Evolutionary conservation across 75 land plant species (phyloP).

Genomic region (Selaginella tamariscina): DNA sequence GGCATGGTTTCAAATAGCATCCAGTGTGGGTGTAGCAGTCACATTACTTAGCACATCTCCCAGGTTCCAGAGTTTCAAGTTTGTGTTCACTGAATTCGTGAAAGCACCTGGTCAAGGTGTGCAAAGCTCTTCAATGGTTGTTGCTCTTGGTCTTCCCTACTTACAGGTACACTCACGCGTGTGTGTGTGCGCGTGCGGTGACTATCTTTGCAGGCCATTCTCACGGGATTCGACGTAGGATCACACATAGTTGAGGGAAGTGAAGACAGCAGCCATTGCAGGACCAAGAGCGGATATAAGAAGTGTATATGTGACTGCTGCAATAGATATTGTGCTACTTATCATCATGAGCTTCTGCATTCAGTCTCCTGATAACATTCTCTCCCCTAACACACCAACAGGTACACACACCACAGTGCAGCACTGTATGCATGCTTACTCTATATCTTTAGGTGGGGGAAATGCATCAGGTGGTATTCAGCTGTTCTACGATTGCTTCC

Average conservation of each 20-base stretch:
- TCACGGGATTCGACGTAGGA: slow-evolving; percentile 15
- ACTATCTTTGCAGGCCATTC: slow-evolving; percentile 9
- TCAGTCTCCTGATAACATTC: slow-evolving; percentile 1
- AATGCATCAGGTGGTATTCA: slow-evolving; percentile 14
- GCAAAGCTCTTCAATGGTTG: slow-evolving; percentile 4
- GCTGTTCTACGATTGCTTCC: slow-evolving; percentile 12
- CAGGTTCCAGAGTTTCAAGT: slow-evolving; percentile 1
- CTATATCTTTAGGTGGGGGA: slow-evolving; percentile 7
- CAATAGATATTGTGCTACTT: slow-evolving; percentile 3
- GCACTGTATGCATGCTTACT: neutral
- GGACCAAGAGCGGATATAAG: slow-evolving; percentile 11
- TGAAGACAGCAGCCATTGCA: slow-evolving; percentile 10
- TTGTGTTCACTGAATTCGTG: slow-evolving; percentile 14
- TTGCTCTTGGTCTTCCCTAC: slow-evolving; percentile 10
- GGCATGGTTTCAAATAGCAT: slow-evolving; percentile 13
- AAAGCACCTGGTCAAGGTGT: slow-evolving; percentile 12
- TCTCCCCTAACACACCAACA: slow-evolving; percentile 2
- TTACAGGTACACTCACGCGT: neutral
- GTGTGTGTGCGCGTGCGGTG: neutral
- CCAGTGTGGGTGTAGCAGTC: slow-evolving; percentile 3
- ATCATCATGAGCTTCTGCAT: slow-evolving; percentile 14
- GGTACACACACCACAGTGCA: slow-evolving; percentile 1
- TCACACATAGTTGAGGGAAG: slow-evolving; percentile 16
- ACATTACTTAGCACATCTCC: neutral
- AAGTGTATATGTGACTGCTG: slow-evolving; percentile 14